Evolutionary conservation across 257 asterid genomes (phyloP).

Genomic region (Anisodus tanguticus): DNA sequence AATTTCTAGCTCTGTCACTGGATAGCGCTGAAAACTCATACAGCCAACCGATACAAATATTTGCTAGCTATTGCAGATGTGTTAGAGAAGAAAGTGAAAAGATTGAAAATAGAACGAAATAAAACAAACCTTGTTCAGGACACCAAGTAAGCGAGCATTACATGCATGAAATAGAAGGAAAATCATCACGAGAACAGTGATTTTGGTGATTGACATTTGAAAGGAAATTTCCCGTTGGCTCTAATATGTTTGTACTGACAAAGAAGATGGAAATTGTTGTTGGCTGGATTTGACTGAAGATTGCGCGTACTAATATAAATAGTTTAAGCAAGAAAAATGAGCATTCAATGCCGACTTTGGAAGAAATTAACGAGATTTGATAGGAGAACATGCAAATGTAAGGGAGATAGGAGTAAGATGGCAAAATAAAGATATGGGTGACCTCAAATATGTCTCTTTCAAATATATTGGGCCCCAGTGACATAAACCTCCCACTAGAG

Average conservation of each 20-base stretch:
- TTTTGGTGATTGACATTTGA: constrained; percentile 49
- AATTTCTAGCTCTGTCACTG: background rate
- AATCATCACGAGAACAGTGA: constrained; percentile 2
- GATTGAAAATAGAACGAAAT: background rate
- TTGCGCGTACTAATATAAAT: constrained; percentile 4
- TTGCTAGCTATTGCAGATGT: background rate
- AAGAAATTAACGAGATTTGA: constrained; percentile 30
- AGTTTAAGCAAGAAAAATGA: constrained; percentile 25
- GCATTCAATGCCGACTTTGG: constrained; percentile 59
- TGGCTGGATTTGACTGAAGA: background rate
- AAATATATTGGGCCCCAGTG: constrained; percentile 38
- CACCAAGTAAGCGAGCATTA: constrained; percentile 54
- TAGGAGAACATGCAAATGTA: constrained; percentile 64
- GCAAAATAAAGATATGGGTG: constrained; percentile 54
- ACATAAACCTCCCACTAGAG: constrained; percentile 36
- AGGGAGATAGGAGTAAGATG: constrained; percentile 50
- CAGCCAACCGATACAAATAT: background rate
- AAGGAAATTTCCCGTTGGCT: background rate
- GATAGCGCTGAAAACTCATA: background rate
- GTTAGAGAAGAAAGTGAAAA: constrained; percentile 9
- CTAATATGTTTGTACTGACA: constrained; percentile 33
- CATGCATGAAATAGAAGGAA: constrained; percentile 48
- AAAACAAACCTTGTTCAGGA: constrained; percentile 27
- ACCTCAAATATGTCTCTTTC: constrained; percentile 57
- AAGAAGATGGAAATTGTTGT: constrained; percentile 4